Percentiles rank a stretch among this genome's conserved stretches.
Evolutionary conservation across 495 filamentous ascomycete species (phyloP).

Genomic region (Sordaria brevicollis): DNA sequence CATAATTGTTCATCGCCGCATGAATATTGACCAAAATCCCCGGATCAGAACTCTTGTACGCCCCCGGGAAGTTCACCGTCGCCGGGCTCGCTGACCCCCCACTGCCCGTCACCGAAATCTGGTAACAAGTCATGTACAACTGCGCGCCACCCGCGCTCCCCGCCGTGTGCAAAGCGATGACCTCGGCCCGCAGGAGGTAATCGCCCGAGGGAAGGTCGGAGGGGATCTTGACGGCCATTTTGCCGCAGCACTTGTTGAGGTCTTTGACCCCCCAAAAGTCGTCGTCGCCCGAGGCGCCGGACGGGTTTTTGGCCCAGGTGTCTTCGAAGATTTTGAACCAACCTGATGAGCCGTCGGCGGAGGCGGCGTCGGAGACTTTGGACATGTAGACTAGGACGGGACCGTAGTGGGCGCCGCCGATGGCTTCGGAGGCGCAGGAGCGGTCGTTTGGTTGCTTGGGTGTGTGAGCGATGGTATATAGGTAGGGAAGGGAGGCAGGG

Average conservation of each 20-base stretch:
- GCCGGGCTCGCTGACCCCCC: conserved; percentile 24
- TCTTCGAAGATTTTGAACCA: conserved; percentile 47
- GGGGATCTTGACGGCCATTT: conserved; percentile 38
- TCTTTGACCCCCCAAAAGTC: conserved; percentile 43
- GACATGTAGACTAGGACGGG: conserved; percentile 44
- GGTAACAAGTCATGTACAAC: conserved; percentile 43
- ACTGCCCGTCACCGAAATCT: conserved; percentile 27
- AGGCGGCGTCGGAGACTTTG: conserved; percentile 39
- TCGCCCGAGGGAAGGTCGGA: conserved; percentile 37
- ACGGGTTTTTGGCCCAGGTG: conserved; percentile 30
- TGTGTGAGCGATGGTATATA: conserved; percentile 13
- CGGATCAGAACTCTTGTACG: conserved; percentile 36
- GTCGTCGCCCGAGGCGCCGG: conserved; percentile 25
- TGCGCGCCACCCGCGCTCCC: conserved; percentile 30
- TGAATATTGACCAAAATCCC: conserved; percentile 44
- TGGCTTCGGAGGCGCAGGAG: conserved; percentile 32
- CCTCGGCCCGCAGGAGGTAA: conserved; percentile 44
- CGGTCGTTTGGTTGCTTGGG: conserved; percentile 33
- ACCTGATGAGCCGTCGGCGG: conserved; percentile 29
- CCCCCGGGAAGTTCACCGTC: conserved; percentile 35
- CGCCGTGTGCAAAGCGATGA: conserved; percentile 40
- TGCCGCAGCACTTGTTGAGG: conserved; percentile 43
- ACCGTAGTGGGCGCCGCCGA: conserved; percentile 39
- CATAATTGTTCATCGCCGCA: conserved; percentile 21
- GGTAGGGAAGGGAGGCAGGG: neutral